These are phyloP conservation scores for Simplicillium aogashimaense DNA, from an alignment of 2,329 filamentous ascomycete genomes.

Conservation along the genomic window DNA sequence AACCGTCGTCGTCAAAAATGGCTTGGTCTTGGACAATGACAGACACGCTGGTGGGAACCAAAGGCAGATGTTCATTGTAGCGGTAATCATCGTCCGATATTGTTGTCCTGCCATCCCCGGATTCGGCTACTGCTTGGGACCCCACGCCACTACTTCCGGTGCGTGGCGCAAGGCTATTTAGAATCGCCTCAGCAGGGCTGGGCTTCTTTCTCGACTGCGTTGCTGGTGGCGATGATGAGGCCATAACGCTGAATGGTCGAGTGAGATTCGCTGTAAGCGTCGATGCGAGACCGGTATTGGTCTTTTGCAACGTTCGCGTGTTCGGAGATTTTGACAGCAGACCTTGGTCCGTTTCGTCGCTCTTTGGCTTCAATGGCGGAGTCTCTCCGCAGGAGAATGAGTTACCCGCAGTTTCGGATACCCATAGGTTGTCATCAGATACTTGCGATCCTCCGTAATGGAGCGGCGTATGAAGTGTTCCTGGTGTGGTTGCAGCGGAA, in stretches of 20 bases:
- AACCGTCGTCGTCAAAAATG: constrained; percentile 61
- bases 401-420: constrained; percentile 42
- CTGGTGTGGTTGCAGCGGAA: constrained; percentile 47
- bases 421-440: constrained; percentile 45
- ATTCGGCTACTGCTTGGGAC: constrained; percentile 32
- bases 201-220: constrained; percentile 39
- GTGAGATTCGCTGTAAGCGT: constrained; percentile 46
- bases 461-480: constrained; percentile 44
- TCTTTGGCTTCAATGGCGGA: constrained; percentile 40
- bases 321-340: constrained; percentile 52
- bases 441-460: constrained; percentile 44
- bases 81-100: constrained; percentile 43
- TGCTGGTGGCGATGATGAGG: constrained; percentile 33
- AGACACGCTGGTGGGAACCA: constrained; percentile 40
- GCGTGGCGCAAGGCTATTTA: constrained; percentile 42
- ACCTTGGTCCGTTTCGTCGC: constrained; percentile 34
- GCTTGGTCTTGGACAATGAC: constrained; percentile 50
- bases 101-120: constrained; percentile 37
- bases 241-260: constrained; percentile 26
- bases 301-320: constrained; percentile 39
- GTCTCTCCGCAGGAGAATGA: constrained; percentile 55
- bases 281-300: constrained; percentile 45
- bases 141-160: constrained; percentile 39
- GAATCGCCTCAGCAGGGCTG: constrained; percentile 52
- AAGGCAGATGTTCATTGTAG: constrained; percentile 32